Evolutionary conservation across 2,329 filamentous ascomycete genomes (phyloP), one percentile per base, ranked within the genome.

Genomic region (Mycosphaerelloides madeirae): DNA sequence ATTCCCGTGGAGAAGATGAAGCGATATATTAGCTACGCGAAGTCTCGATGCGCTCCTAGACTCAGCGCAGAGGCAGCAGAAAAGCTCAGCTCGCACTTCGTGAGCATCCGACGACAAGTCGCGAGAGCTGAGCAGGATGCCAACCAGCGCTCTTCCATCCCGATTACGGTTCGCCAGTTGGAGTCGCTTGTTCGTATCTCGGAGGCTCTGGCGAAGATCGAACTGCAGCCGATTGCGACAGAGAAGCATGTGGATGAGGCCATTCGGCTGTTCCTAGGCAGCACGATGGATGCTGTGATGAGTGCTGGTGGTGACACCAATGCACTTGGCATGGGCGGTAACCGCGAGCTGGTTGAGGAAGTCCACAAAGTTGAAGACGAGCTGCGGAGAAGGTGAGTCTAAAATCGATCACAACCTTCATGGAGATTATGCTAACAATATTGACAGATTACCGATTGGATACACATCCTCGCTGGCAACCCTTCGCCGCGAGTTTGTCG

Each of bases 111-210:
- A 46, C 84, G 87, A 52, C 91, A 97, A 69, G 89, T 98, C 6
- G 91, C 95, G 65, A 84, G 87, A 18, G 84, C 87, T 1, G 93
- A 98, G 66, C 75, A 94, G 34, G 86, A 95, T 60, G 85, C 90
- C 52, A 95, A 96, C 66, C 78, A 85, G 31, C 85, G 93, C 14
- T 95, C 87, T 6, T 93, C 86, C 15, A 97, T 98, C 59, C 93
- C 93, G 40, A 98, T 98, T 67, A 98, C 93, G 0, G 87, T 98
- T 40, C 89, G 93, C 65, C 93, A 98, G 65, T 80, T 98, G 5
- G 93, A 98, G 68, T 91, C 91, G 59, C 95, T 98, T 56, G 86
- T 97, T 52, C 91, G 93, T 64, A 97, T 98, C 61, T 94, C 90
- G 2, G 93, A 98, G 66, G 89, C 93, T 0, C 79, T 98, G 2